Base-by-base conservation (phyloP, 2,329 filamentous ascomycete species). In the Paecilomyces formosus region DNA sequence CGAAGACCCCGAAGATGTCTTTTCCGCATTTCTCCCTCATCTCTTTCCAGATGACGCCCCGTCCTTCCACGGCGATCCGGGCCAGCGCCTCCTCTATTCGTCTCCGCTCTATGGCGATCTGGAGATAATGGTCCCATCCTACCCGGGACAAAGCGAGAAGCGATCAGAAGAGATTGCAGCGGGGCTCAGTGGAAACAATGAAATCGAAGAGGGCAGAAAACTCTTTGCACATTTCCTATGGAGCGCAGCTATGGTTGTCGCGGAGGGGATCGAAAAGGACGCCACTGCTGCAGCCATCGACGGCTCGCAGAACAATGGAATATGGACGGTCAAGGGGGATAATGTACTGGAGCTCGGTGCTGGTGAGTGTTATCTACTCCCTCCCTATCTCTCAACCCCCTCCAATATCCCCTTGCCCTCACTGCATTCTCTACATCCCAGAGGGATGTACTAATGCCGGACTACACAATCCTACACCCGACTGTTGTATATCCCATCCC, bases 151-250 rank as follows among this genome's bases (percentile, higher is more conserved):
- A 53, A 65, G 63, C 58, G 60, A 66, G 3, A 63, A 65, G 15
- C 62, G 60, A 13, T 54, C 55, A 6, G 62, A 66, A 11, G 65
- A 65, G 53, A 55, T 57, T 12, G 63, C 55, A 3, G 60, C 60
- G 8, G 65, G 59, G 6, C 50, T 58, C 30, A 33, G 55, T 15
- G 33, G 24, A 51, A 12, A 50, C 6, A 67, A 65, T 31, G 30
- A 63, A 9, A 65, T 70, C 3, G 80, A 85, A 57, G 75, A 79
- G 55, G 77, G 79, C 49, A 64, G 83, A 55, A 72, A 71, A 55
- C 77, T 85, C 35, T 85, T 84, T 71, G 82, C 82, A 33, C 83
- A 86, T 69, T 81, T 84, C 63, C 65, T 85, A 26, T 85, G 83
- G 83, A 85, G 83, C 66, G 79, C 82, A 1, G 74, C 67, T 0